Evolutionary conservation across 306 rosid genomes (phyloP).

Genomic region (Quercus parvula): DNA sequence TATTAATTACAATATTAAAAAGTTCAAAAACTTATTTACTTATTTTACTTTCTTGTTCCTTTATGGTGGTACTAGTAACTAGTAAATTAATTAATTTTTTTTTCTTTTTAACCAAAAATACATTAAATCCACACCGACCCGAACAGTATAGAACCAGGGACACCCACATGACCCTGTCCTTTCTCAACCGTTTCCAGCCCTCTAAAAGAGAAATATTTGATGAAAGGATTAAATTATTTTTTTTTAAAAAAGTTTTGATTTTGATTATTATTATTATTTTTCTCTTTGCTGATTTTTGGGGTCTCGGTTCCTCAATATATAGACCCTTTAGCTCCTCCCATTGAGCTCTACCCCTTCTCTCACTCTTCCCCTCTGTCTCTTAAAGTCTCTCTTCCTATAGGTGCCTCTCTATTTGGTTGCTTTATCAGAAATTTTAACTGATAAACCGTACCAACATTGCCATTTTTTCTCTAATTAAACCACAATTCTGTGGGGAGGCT

Average conservation of each 20-base stretch:
- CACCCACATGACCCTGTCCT: slow-evolving; percentile 73
- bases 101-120: slow-evolving; percentile 9
- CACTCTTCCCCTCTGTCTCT: not conserved
- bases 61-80: too few relatives aligned
- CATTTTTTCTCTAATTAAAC: slow-evolving; percentile 1
- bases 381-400: slow-evolving; percentile 4
- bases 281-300: slow-evolving; percentile 28
- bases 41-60: too few relatives aligned
- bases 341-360: slow-evolving; percentile 28
- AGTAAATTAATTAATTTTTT: too few relatives aligned
- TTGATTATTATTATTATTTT: not conserved
- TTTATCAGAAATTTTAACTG: slow-evolving; percentile 38
- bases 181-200: slow-evolving; percentile 39
- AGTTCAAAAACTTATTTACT: too few relatives aligned
- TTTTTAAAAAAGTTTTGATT: not conserved
- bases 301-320: slow-evolving; percentile 47
- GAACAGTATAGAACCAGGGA: slow-evolving; percentile 30
- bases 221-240: not conserved
- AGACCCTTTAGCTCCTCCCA: slow-evolving; percentile 43
- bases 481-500: not conserved
- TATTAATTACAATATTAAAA: too few relatives aligned
- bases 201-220: slow-evolving; percentile 24
- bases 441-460: slow-evolving; percentile 37
- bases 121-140: slow-evolving; percentile 72
- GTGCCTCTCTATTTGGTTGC: slow-evolving; percentile 24